These are phyloP conservation scores for Ramalina peruviana DNA, from an alignment of 495 filamentous ascomycete genomes.

Conservation along the genomic window DNA sequence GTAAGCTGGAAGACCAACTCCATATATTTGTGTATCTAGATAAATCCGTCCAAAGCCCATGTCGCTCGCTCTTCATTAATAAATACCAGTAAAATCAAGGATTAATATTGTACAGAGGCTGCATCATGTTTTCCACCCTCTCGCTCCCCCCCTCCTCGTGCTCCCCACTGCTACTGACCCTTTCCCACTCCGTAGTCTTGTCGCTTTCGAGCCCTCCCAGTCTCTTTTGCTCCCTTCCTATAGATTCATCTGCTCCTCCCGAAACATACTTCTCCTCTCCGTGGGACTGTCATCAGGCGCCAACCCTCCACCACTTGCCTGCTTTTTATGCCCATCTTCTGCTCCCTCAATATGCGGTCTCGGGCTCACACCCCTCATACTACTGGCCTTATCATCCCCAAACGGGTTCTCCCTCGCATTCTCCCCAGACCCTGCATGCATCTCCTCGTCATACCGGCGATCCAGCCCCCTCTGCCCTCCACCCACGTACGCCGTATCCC, in stretches of 20 bases:
- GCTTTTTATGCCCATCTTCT: constrained; percentile 15
- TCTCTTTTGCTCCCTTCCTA: too few relatives aligned
- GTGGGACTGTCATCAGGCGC: constrained; percentile 15
- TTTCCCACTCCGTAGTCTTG: too few relatives aligned
- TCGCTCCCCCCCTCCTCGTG: too few relatives aligned
- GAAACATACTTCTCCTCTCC: constrained; percentile 43
- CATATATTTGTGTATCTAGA: too few relatives aligned
- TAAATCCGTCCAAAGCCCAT: too few relatives aligned
- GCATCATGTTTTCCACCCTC: too few relatives aligned
- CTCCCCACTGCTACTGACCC: too few relatives aligned
- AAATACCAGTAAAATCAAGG: too few relatives aligned
- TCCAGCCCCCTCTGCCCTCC: constrained; percentile 24
- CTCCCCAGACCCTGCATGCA: constrained; percentile 11
- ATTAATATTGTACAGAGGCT: too few relatives aligned
- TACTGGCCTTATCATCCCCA: constrained; percentile 42
- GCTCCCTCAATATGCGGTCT: constrained; percentile 31
- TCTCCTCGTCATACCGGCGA: constrained; percentile 35
- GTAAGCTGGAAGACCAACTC: too few relatives aligned
- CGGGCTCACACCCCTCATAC: constrained; percentile 42
- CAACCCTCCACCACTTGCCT: constrained; percentile 14
- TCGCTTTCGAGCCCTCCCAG: too few relatives aligned
- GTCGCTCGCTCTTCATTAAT: too few relatives aligned
- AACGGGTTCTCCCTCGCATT: constrained; percentile 34
- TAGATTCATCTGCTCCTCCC: constrained; percentile 18
- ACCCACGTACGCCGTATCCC: constrained; percentile 17